Base-by-base conservation (phyloP, 1,139 yeast genomes). In the Diutina pseudorugosa region DNA sequence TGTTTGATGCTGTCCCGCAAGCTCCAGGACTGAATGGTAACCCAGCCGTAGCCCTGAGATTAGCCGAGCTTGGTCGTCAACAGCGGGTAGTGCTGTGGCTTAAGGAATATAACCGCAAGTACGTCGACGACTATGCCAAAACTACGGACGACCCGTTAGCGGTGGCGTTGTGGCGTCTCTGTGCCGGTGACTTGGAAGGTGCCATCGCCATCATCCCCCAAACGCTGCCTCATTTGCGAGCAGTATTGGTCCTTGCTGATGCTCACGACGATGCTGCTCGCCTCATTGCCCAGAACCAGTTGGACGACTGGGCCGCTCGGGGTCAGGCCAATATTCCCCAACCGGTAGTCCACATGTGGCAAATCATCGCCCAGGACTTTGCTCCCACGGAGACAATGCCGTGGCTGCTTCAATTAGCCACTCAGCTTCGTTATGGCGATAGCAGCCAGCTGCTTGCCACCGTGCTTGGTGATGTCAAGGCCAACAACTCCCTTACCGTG, bases 171-270 rank as follows among this genome's bases (percentile, higher is more conserved):
- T 62, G 76, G 3, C 64, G 73, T 30, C 61, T 90, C 12, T 72
- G 83, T 49, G 71, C 78, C 4, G 82, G 86, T 51, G 77, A 83
- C 53, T 62, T 88, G 47, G 69, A 75, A 11, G 70, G 71, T 36
- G 97, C 98, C 0, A 73, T 85, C 8, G 70, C 70, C 1, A 90
- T 96, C 0, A 66, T 82, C 4, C 69, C 74, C 21, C 84, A 0
- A 75, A 75, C 12, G 85, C 85, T n/a, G 60, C 67, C 76, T 9
- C 96, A 90, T 63, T 66, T 91, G 41, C 81, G 95, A 0, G 81
- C 79, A 0, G 61, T 88, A 27, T 66, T 91, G n/a, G 76, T 96
- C 0, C 67, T 86, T 51, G 66, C 85, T 14, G 95, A 87, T 47
- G 78, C 93, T 0, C 82, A 84, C 57, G 86, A 83, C 58, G 72